phyloP scores from a whole-genome alignment of 768 basidiomycete species.

The Coprinellus aureogranulatus region DNA sequence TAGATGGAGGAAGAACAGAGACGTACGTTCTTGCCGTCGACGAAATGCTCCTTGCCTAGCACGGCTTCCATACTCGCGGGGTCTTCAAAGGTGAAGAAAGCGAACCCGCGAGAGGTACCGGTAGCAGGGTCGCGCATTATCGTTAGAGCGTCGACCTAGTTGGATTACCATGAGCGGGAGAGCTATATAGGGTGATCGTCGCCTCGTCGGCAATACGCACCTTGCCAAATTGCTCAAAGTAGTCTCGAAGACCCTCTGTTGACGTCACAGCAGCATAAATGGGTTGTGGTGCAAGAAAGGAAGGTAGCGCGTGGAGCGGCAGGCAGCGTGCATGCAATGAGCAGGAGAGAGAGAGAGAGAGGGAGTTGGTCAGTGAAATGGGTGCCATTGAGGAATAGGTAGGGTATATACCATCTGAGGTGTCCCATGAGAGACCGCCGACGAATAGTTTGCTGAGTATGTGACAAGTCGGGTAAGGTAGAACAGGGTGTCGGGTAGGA shows the following conservation, averaged over 20 bases:
- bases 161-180: neutral
- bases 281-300: too few relatives aligned
- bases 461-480: neutral
- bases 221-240: constrained; percentile 81
- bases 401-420: constrained; percentile 73
- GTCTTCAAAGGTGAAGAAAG: constrained; percentile 80
- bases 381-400: constrained; percentile 29
- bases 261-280: too few relatives aligned
- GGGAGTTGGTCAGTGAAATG: constrained; percentile 25
- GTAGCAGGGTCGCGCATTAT: constrained; percentile 76
- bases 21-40: constrained; percentile 66
- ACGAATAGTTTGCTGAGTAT: constrained; percentile 81
- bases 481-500: constrained; percentile 6
- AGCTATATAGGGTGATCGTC: constrained; percentile 8
- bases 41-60: constrained; percentile 60
- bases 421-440: constrained; percentile 89
- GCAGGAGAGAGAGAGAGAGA: constrained; percentile 6
- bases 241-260: constrained; percentile 60
- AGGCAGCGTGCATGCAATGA: constrained; percentile 16
- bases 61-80: constrained; percentile 62
- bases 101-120: constrained; percentile 78
- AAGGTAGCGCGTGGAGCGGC: too few relatives aligned
- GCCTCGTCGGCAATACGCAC: constrained; percentile 30
- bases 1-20: too few relatives aligned
- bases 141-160: constrained; percentile 73